Conservation (phyloP, 768 basidiomycete species). For the Auricularia cornea region DNA sequence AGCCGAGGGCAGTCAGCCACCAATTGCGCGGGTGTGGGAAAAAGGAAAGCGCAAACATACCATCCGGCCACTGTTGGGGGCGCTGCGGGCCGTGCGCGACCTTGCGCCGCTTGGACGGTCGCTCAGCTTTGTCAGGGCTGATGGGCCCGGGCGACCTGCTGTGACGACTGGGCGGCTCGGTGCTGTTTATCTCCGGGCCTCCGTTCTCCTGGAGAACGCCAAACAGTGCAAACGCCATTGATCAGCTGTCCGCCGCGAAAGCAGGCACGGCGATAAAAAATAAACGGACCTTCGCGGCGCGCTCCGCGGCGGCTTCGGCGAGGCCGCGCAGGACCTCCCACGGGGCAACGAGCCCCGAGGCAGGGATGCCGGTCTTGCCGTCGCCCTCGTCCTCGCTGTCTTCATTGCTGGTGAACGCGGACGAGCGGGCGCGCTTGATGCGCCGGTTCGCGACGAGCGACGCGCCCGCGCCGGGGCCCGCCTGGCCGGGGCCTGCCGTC, state of each 20-base stretch:
- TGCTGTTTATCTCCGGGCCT: constrained; percentile 35
- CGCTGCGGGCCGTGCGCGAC: constrained; percentile 52
- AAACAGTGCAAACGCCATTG: constrained; percentile 6
- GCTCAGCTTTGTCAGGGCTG: constrained; percentile 24
- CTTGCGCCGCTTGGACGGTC: constrained; percentile 67
- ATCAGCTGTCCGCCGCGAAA: background rate
- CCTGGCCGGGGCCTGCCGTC: background rate
- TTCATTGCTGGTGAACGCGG: constrained; percentile 54
- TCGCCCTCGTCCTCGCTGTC: constrained; percentile 80
- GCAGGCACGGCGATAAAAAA: background rate
- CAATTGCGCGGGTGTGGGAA: no score
- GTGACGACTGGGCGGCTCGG: constrained; percentile 67
- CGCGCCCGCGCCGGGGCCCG: no score
- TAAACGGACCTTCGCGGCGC: constrained; percentile 58
- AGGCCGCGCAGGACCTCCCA: constrained; percentile 78
- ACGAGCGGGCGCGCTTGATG: background rate
- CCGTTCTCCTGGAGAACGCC: constrained; percentile 54
- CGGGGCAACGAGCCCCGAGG: constrained; percentile 74
- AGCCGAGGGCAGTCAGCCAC: constrained; percentile 3
- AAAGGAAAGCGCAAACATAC: constrained; percentile 28
- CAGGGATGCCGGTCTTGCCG: constrained; percentile 57
- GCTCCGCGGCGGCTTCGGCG: constrained; percentile 73
- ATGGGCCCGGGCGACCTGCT: constrained; percentile 56
- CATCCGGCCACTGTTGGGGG: constrained; percentile 66
- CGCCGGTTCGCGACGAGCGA: background rate